Conservation (phyloP, 2,329 filamentous ascomycete genomes). For the Sclerotinia glacialis region DNA sequence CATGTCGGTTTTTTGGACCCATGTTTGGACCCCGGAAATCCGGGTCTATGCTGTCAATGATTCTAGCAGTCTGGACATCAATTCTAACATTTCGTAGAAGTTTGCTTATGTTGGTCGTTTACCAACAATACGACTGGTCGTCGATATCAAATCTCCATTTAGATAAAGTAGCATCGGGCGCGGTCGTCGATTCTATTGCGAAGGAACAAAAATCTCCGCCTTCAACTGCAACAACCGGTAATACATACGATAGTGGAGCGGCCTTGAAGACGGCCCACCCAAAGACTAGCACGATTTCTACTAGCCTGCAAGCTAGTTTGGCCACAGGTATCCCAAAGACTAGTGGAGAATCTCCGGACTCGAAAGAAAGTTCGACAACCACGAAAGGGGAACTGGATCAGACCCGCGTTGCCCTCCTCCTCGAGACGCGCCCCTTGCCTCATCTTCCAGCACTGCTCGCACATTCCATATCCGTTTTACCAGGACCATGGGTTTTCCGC, state of each 20-base stretch:
- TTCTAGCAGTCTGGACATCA: background rate
- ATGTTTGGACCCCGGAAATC: background rate
- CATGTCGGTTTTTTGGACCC: background rate
- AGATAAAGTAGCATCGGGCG: constrained; percentile 1
- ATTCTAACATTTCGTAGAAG: constrained; percentile 9
- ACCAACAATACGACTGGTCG: constrained; percentile 11
- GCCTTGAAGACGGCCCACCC: background rate
- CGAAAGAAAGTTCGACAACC: background rate
- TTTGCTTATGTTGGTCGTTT: constrained; percentile 5
- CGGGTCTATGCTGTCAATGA: background rate
- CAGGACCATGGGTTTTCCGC: constrained; percentile 54
- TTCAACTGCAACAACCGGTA: background rate
- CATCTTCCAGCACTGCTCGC: constrained; percentile 52
- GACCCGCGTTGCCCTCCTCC: constrained; percentile 54
- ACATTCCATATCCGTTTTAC: constrained; percentile 54
- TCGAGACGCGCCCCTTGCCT: constrained; percentile 51
- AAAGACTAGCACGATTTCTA: background rate
- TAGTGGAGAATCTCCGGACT: background rate
- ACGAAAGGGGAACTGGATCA: constrained; percentile 40
- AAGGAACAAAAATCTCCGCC: background rate
- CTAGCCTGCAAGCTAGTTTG: too few species aligned
- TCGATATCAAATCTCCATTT: constrained; percentile 6
- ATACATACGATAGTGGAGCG: background rate
- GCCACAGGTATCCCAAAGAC: background rate
- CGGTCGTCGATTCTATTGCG: background rate